Conservation (phyloP, 805 yeast genomes). For the Kodamaea kaohsiungensis region DNA sequence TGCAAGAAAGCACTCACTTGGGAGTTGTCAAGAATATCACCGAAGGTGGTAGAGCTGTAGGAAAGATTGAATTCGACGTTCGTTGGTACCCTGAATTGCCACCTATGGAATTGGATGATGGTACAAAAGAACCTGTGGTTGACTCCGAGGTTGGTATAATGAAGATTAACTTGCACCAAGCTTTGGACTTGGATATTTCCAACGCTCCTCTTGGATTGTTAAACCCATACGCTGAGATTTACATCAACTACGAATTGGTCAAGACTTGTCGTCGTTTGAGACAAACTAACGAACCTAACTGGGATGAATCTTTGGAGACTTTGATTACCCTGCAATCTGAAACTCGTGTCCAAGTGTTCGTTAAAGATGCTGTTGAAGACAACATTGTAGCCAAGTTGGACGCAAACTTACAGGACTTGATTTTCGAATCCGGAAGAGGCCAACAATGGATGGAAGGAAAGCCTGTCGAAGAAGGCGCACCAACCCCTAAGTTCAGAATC, state of each 20-base stretch:
- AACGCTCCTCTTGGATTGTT: slow-evolving; percentile 52
- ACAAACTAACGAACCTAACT: slow-evolving; percentile 70
- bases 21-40: slow-evolving; percentile 45
- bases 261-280: slow-evolving; percentile 61
- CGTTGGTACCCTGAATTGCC: slow-evolving; percentile 51
- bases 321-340: slow-evolving; percentile 61
- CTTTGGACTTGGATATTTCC: slow-evolving; percentile 55
- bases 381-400: slow-evolving; percentile 54
- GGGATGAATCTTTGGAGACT: slow-evolving; percentile 63
- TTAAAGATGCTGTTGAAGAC: slow-evolving; percentile 62
- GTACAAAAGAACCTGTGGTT: slow-evolving; percentile 48
- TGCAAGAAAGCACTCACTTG: slow-evolving; percentile 53
- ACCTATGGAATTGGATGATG: slow-evolving; percentile 48
- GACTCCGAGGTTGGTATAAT: slow-evolving; percentile 75
- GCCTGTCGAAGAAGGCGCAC: slow-evolving; percentile 35
- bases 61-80: slow-evolving; percentile 58
- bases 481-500: slow-evolving; percentile 45
- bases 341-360: slow-evolving; percentile 54
- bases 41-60: slow-evolving; percentile 56
- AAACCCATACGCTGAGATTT: slow-evolving; percentile 71
- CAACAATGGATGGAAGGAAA: slow-evolving; percentile 50
- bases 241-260: slow-evolving; percentile 55
- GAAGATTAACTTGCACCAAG: slow-evolving; percentile 62
- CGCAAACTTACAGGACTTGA: slow-evolving; percentile 54
- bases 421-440: slow-evolving; percentile 50